Evolutionary conservation across 768 basidiomycete genomes (phyloP), one percentile per base, ranked within the genome.

Genomic region (Steccherinum ochraceum): DNA sequence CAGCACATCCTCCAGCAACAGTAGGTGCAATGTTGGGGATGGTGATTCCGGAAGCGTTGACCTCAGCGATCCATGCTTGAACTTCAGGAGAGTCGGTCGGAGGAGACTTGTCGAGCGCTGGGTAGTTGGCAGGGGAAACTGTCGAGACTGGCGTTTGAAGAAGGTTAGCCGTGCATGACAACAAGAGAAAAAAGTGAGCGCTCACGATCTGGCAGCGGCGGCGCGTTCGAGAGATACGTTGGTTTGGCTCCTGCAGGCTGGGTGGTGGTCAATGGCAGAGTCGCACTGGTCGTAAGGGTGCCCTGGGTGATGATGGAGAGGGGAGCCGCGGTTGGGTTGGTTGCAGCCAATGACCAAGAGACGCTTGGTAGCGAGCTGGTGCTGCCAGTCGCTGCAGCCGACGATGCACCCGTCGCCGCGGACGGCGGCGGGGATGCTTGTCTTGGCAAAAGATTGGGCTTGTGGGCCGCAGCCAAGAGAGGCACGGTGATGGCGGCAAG

Each of bases 1-100:
- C 73, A 1, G 78, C 63, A 61, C 89, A 91, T 21, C 71, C 67
- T 46, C 66, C 67, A 18, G 57, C 48, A n/a, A 51, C 56, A n/a
- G 71, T 86, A 21, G 67, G 64, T 2, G 64, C 18, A 53, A 85
- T 67, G 62, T 72, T 57, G 5, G 89, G 87, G 58, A 89, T 83
- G 2, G 60, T 42, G 35, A 86, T 57, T 30, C 83, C 83, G 10
- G 80, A 78, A 41, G 69, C 67, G 4, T 59, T 45, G 21, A 89
- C 81, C 12, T 85, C 79, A 49, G 72, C 46, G n/a, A 84, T 81
- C 89, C 89, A 91, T 60, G 79, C 74, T 56, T 78, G 69, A 7
- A 90, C 86, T 55, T 83, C 67, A 18, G 78, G 71, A 4, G 80
- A 79, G 66, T 85, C 78, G 3, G 69, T 74, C 4, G 81, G 75